phyloP scores from a whole-genome alignment of 1,139 yeast genomes.

The Hemisphaericaspora xylofermentans region DNA sequence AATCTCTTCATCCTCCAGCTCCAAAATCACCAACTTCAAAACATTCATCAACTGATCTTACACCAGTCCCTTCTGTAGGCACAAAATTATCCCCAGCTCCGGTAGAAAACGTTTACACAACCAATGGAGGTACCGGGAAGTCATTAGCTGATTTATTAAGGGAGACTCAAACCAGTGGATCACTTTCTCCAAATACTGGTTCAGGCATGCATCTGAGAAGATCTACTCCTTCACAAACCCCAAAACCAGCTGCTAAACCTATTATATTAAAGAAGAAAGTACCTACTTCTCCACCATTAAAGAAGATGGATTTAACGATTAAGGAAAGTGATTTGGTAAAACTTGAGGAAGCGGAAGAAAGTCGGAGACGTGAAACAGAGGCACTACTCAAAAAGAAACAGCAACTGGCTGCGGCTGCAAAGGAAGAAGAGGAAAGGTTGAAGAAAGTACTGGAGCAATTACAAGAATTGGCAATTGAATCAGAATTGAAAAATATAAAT shows the following conservation, averaged over 20 bases:
- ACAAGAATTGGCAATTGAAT: conserved; percentile 7
- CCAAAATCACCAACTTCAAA: conserved; percentile 2
- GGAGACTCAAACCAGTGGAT: conserved; percentile 12
- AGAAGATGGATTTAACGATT: conserved; percentile 12
- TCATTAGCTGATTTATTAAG: conserved; percentile 45
- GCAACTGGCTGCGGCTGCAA: conserved; percentile 4
- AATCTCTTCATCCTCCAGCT: conserved; percentile 2
- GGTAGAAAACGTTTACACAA: conserved; percentile 11
- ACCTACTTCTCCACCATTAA: conserved; percentile 15
- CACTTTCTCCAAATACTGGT: conserved; percentile 3
- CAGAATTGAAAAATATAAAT: conserved; percentile 7
- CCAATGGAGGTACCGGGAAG: conserved; percentile 22
- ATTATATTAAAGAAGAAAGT: conserved; percentile 42
- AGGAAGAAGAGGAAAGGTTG: conserved; percentile 7
- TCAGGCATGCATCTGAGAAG: conserved; percentile 13
- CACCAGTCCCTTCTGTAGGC: conserved; percentile 2
- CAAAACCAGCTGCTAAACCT: conserved; percentile 34
- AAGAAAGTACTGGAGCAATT: conserved; percentile 1
- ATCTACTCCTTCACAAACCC: conserved; percentile 22
- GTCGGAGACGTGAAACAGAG: conserved; percentile 1
- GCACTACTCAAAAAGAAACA: conserved; percentile 6
- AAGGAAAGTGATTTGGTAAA: conserved; percentile 11
- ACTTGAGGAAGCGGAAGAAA: conserved; percentile 3
- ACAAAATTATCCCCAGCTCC: conserved; percentile 15
- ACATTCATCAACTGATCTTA: conserved; percentile 5